Evolutionary conservation across 163 green algal species (phyloP).

Genomic region (Coccomyxa subellipsoidea): DNA sequence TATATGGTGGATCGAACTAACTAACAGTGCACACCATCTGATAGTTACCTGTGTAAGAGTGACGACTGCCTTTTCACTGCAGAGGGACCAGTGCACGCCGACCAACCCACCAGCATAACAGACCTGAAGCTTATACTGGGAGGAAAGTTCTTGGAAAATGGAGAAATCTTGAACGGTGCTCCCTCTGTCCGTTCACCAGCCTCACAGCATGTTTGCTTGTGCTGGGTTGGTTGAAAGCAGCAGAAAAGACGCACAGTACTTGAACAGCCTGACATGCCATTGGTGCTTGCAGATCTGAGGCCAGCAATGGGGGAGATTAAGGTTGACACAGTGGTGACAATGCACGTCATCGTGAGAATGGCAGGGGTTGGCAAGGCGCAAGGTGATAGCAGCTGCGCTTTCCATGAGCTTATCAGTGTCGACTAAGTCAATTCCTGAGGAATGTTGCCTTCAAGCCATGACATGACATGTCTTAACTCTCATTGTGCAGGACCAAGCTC

Average conservation of each 20-base stretch:
- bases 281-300: slow-evolving; percentile 17
- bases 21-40: too few species aligned
- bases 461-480: not conserved
- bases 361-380: not conserved
- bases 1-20: too few species aligned
- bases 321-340: slow-evolving; percentile 20
- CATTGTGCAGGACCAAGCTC: not conserved
- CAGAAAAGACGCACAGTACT: not conserved
- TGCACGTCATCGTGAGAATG: slow-evolving; percentile 21
- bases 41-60: too few species aligned
- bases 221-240: too few species aligned
- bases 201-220: too few species aligned
- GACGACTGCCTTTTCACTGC: too few species aligned
- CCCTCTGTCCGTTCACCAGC: too few species aligned
- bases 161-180: slow-evolving; percentile 16
- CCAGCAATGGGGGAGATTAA: slow-evolving; percentile 28
- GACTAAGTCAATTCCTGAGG: not conserved
- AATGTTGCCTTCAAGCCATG: not conserved
- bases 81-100: slow-evolving; percentile 21
- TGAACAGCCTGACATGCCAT: not conserved
- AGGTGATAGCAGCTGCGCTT: too few species aligned
- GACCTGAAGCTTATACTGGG: slow-evolving; percentile 26
- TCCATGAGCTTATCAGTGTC: not conserved
- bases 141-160: slow-evolving; percentile 24
- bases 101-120: not conserved